Evolutionary conservation across 176 grass and related monocot genomes (phyloP).

Genomic region (Aegilops umbellulata): DNA sequence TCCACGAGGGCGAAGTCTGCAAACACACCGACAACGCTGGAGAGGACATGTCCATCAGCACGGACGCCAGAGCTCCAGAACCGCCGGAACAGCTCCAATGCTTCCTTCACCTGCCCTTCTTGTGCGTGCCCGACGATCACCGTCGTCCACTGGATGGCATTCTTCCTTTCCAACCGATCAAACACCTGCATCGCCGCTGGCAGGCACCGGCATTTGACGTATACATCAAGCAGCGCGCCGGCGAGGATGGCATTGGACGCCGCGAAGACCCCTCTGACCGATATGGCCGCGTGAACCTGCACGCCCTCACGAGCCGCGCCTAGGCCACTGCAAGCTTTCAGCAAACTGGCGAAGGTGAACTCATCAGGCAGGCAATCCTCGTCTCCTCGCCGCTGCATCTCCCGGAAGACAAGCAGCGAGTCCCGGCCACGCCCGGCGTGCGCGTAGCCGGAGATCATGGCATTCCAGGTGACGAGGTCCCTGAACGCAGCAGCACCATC

Average conservation of each 20-base stretch:
- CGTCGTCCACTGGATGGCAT: conserved; percentile 41
- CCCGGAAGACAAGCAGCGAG: conserved; percentile 32
- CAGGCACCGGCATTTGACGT: conserved; percentile 33
- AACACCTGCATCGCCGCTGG: conserved; percentile 33
- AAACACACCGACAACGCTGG: conserved; percentile 23
- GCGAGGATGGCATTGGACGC: conserved; percentile 12
- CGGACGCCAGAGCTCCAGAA: conserved; percentile 43
- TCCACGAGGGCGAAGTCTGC: conserved; percentile 40
- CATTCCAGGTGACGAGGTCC: conserved; percentile 34
- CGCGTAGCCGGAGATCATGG: conserved; percentile 41
- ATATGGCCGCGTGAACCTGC: conserved; percentile 39
- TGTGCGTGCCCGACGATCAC: conserved; percentile 42
- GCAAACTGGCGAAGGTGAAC: conserved; percentile 55
- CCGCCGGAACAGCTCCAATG: conserved; percentile 27
- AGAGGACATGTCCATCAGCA: conserved; percentile 32
- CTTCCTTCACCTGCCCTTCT: conserved; percentile 32
- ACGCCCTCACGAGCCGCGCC: conserved; percentile 9
- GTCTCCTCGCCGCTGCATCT: conserved; percentile 5
- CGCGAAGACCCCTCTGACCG: neutral
- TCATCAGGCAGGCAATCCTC: conserved; percentile 21
- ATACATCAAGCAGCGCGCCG: conserved; percentile 35
- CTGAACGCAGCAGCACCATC: neutral
- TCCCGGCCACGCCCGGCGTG: conserved; percentile 17
- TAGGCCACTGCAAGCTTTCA: conserved; percentile 44
- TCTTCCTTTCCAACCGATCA: conserved; percentile 34